These are phyloP conservation scores for Hapsidospora chrysogenum DNA, from an alignment of 495 filamentous ascomycete genomes.

Conservation along the genomic window DNA sequence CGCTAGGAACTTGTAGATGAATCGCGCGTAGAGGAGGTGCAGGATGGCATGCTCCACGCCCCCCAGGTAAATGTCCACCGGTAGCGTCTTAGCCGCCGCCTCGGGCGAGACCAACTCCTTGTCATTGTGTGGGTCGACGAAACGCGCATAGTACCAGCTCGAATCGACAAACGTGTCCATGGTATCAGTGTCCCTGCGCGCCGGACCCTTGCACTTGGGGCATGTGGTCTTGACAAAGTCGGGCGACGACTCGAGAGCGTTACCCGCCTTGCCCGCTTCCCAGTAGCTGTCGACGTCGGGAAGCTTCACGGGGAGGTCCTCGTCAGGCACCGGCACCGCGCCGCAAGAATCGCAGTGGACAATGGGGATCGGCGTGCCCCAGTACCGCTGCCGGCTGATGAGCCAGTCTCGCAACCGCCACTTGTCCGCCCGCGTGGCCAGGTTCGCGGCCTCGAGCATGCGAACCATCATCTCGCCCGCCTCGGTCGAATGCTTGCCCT, in stretches of 20 bases:
- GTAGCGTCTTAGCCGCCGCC: conserved; percentile 31
- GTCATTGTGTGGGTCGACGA: conserved; percentile 49
- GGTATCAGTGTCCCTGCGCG: conserved; percentile 76
- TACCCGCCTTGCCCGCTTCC: conserved; percentile 54
- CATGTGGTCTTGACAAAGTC: conserved; percentile 65
- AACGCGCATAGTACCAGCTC: conserved; percentile 82
- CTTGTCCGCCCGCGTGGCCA: conserved; percentile 43
- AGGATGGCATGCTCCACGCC: conserved; percentile 84
- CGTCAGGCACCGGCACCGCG: conserved; percentile 56
- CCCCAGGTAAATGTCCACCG: conserved; percentile 75
- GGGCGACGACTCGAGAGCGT: conserved; percentile 51
- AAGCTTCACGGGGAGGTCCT: conserved; percentile 60
- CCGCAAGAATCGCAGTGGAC: conserved; percentile 70
- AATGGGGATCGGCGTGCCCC: conserved; percentile 82
- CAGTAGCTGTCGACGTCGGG: conserved; percentile 53
- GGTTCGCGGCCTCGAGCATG: conserved; percentile 33
- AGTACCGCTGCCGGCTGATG: conserved; percentile 76
- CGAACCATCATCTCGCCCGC: conserved; percentile 43
- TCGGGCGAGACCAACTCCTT: conserved; percentile 40
- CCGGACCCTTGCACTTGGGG: conserved; percentile 51
- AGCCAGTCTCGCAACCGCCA: conserved; percentile 79
- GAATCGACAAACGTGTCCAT: conserved; percentile 96
- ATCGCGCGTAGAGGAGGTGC: conserved; percentile 80
- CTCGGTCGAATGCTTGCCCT: conserved; percentile 40
- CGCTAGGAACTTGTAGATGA: conserved; percentile 75